Conservation (phyloP, 805 yeast genomes). For the Candida xyloterini region DNA sequence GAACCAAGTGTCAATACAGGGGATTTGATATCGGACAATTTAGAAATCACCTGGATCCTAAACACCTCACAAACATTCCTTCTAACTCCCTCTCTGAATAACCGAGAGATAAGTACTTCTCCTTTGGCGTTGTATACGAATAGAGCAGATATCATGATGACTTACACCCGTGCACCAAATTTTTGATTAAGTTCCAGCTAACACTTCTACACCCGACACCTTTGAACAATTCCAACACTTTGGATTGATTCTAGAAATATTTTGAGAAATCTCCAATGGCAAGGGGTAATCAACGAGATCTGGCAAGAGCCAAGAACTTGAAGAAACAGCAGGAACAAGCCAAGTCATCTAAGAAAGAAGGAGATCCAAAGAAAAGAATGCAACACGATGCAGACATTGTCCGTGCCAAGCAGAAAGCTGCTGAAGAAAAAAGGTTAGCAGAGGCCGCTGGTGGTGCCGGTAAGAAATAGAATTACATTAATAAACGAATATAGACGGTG, state of each 20-base stretch:
- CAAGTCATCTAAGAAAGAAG: conserved; percentile 61
- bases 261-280: conserved; percentile 51
- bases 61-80: conserved; percentile 82
- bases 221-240: not conserved
- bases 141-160: conserved; percentile 77
- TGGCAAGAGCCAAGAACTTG: conserved; percentile 82
- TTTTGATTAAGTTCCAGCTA: not conserved
- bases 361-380: conserved; percentile 83
- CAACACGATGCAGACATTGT: conserved; percentile 88
- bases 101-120: conserved; percentile 73
- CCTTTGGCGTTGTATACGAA: conserved; percentile 77
- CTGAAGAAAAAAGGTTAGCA: conserved; percentile 44
- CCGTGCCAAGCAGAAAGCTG: conserved; percentile 84
- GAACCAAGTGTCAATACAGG: conserved; percentile 87
- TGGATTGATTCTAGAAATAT: not conserved
- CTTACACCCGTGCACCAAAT: conserved; percentile 5
- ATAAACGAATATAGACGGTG: not conserved
- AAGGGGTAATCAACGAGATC: conserved; percentile 95
- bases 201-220: not conserved
- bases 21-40: conserved; percentile 49
- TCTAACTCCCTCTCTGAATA: conserved; percentile 72
- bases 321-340: conserved; percentile 71
- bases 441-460: conserved; percentile 25
- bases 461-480: conserved; percentile 13
- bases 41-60: conserved; percentile 84